Percentiles rank a stretch among this genome's conserved stretches.
phyloP scores from a whole-genome alignment of 176 grass and related monocot species.

The Oryza officinalis region DNA sequence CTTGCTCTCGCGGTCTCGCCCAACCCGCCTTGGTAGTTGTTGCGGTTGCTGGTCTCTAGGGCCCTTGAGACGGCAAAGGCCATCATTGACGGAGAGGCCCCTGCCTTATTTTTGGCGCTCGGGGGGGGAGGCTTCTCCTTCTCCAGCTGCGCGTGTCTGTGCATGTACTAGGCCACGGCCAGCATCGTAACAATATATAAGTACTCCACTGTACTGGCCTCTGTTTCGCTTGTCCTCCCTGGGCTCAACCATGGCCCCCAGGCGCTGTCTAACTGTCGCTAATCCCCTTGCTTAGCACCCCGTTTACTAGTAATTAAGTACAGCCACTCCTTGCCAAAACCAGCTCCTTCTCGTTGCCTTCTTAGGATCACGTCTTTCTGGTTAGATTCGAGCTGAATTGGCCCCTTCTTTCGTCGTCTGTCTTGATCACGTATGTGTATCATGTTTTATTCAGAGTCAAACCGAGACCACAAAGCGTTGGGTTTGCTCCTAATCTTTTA shows the following conservation, averaged over 20 bases:
- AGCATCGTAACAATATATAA: constrained; percentile 45
- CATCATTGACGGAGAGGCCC: constrained; percentile 12
- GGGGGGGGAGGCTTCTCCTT: constrained; percentile 12
- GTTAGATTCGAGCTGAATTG: constrained; percentile 36
- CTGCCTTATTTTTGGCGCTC: constrained; percentile 39
- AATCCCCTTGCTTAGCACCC: not conserved
- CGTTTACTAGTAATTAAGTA: not conserved
- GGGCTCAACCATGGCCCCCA: constrained; percentile 19
- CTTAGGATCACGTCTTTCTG: not conserved
- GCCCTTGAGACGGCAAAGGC: constrained; percentile 3
- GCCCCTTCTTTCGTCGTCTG: not conserved
- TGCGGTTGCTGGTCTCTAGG: constrained; percentile 39
- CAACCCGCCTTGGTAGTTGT: constrained; percentile 35
- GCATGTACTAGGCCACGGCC: constrained; percentile 34
- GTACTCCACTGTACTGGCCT: not conserved
- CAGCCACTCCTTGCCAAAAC: not conserved
- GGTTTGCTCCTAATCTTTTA: constrained; percentile 3
- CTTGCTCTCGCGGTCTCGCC: not conserved
- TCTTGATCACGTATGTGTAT: not conserved
- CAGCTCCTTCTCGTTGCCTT: not conserved
- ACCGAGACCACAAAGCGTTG: not conserved
- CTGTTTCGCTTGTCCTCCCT: not conserved
- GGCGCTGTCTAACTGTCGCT: constrained; percentile 41
- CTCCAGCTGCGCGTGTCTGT: constrained; percentile 27
- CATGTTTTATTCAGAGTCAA: constrained; percentile 15